Evolutionary conservation across 2,329 filamentous ascomycete species (phyloP), one percentile per base, ranked within the genome.

Genomic region (Neofusicoccum laricinum): DNA sequence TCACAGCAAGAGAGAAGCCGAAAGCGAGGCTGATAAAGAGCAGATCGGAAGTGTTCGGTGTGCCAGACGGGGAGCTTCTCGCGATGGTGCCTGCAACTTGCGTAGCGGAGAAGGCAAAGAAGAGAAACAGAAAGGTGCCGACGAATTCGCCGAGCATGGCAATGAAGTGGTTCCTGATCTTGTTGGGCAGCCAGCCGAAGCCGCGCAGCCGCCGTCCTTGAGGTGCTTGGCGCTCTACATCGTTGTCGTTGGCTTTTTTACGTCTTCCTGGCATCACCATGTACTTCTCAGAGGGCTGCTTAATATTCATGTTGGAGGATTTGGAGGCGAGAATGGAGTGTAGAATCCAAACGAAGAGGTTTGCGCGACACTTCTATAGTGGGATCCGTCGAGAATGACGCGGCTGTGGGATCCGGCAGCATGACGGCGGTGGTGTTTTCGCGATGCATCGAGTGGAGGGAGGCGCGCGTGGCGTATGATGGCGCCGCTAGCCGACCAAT

Each of bases 81-180:
- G 64, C 41, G 19, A 72, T 68, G 12, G 73, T 70, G 63, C 79
- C 79, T 68, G 77, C 78, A 53, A 79, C 75, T 63, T 79, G 77
- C 0, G 78, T 79, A 8, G 69, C 76, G 14, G 72, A 68, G 65
- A 79, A 76, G 48, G 72, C 72, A 68, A 79, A 77, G 71, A 77
- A 79, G 50, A 78, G 69, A 69, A 76, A 80, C 40, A 79, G 68
- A 65, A 77, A 76, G 1, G 76, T 78, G 50, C 77, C 77, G 51
- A 73, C 71, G 65, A 79, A 79, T 64, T 79, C 71, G 59, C 80
- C 81, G 17, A 79, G 61, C 73, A 79, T 79, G 62, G 80, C 77
- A 65, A 82, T 73, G 68, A 81, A 70, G 63, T 82, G 72, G 68
- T 81, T 78, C 64, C 75, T 72, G 49, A 69, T 64, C 64, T 70